Evolutionary conservation across 2,329 filamentous ascomycete species (phyloP), one percentile per base, ranked within the genome.

Genomic region (Colletotrichum siamense): DNA sequence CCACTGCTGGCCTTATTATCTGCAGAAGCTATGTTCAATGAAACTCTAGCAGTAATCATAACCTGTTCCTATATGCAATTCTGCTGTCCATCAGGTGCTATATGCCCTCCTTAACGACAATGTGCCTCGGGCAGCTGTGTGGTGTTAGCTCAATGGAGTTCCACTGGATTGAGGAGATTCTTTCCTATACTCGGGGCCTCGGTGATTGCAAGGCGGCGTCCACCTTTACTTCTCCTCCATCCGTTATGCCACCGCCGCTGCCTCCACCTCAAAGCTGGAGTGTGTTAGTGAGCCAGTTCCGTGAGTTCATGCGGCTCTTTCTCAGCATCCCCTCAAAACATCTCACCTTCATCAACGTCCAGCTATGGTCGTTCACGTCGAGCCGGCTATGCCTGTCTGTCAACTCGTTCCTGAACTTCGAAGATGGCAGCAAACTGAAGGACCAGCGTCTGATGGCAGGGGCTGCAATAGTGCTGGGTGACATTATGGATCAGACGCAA

Each of bases 21-120:
- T n/a, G 1, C 3, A 22, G 36, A 8, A 39, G n/a, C 4, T 0
- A 52, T 52, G n/a, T 8, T 52, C 6, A 22, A 13, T 13, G 3
- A 52, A 22, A 0, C 2, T 52, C n/a, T 49, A n/a, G 3, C 44
- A 22, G 44, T 13, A 13, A 2, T 22, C 2, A 49, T 49, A 5
- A 2, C 44, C 10, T 49, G 22, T 22, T 49, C 8, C 10, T 49
- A 49, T n/a, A n/a, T n/a, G 1, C 39, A 12, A 49, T 4, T 0
- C 44, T 49, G 44, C 10, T 3, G 6, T 2, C 10, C n/a, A 1
- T 7, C 44, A 49, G 4, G 18, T 49, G 10, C 44, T 49, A 22
- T 7, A 7, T 49, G 44, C 9, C 22, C 18, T 7, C 5, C 3
- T 49, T 22, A 10, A 49, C 10, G 10, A 49, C 44, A 0, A 49